Conservation (phyloP, 108 stramenopile species). For the Stephanodiscus triporus region DNA sequence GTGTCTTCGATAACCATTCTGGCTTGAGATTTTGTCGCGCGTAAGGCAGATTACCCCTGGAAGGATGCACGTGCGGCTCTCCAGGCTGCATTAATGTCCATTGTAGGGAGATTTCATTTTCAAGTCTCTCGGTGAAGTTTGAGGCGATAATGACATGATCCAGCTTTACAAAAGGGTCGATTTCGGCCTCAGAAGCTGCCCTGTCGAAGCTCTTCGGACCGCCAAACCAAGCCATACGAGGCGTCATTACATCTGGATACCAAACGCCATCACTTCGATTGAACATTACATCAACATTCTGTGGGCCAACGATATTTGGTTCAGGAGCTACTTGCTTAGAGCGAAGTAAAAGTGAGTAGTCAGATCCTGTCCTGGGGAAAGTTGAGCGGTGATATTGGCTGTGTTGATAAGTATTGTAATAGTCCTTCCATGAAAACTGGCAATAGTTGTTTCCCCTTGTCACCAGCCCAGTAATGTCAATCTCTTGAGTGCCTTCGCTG, state of each 20-base stretch:
- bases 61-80: neutral
- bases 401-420: constrained; percentile 35
- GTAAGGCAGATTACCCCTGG: constrained; percentile 40
- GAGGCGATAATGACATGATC: constrained; percentile 18
- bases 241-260: constrained; percentile 26
- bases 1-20: constrained; percentile 36
- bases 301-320: neutral
- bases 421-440: constrained; percentile 20
- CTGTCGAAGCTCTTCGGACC: constrained; percentile 25
- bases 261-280: constrained; percentile 19
- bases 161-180: constrained; percentile 22
- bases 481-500: constrained; percentile 7
- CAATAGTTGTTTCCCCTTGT: constrained; percentile 1
- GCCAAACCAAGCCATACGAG: constrained; percentile 49
- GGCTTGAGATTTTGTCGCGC: constrained; percentile 24
- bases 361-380: constrained; percentile 6
- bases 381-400: constrained; percentile 12
- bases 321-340: constrained; percentile 8
- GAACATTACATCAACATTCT: constrained; percentile 15
- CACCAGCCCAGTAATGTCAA: constrained; percentile 11
- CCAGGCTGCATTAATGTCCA: constrained; percentile 38
- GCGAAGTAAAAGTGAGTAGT: constrained; percentile 9
- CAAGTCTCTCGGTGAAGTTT: constrained; percentile 32
- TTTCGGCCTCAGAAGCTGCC: constrained; percentile 7
- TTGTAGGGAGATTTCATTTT: constrained; percentile 4